Base-by-base conservation (phyloP, 495 filamentous ascomycete species). In the Acidomyces sp. region DNA sequence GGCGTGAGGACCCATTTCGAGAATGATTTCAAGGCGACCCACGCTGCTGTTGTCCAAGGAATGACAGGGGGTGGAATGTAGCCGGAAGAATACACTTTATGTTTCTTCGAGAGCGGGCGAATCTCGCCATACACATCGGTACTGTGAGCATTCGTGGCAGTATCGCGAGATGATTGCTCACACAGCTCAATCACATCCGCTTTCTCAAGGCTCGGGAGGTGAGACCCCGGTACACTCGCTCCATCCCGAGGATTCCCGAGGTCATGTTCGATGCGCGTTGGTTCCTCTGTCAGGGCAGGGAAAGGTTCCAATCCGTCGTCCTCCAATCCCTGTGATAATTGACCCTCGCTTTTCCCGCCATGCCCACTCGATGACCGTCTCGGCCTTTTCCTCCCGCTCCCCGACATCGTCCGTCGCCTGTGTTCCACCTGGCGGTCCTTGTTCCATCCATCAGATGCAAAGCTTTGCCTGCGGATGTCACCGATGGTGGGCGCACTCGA, bases 41-140 rank as follows among this genome's bases (percentile, higher is more conserved):
- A 40, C 3, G 65, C 69, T 9, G 65, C 56, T 39, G 66, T 57
- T 7, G 52, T 62, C 64, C 71, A 75, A 11, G 72, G 64, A 43
- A 80, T 69, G 48, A 75, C 75, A 3, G 80, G 77, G 2, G 78
- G 78, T 44, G 78, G 78, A 45, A 79, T 69, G 56, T 85, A 82
- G 51, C 77, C 75, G 41, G 80, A 82, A 22, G 67, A 45, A 43
- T 65, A 60, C 39, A 43, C 41, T 12, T 30, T 25, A 24, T 22
- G 16, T 6, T 37, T 34, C 6, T 26, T 37, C 10, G n/a, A 23
- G 2, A 50, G 11, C 15, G 24, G 28, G 7, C n/a, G 12, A 6
- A 16, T 3, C 26, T 16, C 37, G 26, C 26, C 21, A 23, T 37
- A 35, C 18, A 44, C 32, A 19, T 36, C 32, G 29, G 29, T 31